These are phyloP conservation scores for Mycena floridula DNA, from an alignment of 768 basidiomycete species.

Conservation along the genomic window DNA sequence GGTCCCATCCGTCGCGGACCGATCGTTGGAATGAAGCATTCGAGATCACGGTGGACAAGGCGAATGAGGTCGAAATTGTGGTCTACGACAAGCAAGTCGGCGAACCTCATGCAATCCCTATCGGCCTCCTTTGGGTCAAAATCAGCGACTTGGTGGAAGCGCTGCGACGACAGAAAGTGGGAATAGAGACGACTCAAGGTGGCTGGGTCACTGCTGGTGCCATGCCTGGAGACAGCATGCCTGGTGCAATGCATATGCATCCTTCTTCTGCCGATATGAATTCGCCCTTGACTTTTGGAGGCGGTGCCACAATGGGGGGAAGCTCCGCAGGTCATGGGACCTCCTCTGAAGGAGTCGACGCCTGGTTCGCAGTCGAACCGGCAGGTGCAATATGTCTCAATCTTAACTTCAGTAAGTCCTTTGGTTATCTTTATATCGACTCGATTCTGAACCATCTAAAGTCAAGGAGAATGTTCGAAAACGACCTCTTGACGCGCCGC, in stretches of 20 bases:
- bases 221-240: conserved; percentile 59
- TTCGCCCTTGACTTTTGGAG: conserved; percentile 42
- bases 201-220: conserved; percentile 96
- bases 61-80: conserved; percentile 96
- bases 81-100: conserved; percentile 89
- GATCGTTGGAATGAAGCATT: conserved; percentile 99
- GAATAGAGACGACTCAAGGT: conserved; percentile 77
- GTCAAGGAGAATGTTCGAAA: conserved; percentile 98
- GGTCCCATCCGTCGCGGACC: conserved; percentile 87
- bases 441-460: conserved; percentile 25
- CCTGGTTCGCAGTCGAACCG: conserved; percentile 97
- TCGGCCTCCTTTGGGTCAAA: conserved; percentile 92
- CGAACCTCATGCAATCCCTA: conserved; percentile 77
- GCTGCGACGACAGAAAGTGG: conserved; percentile 85
- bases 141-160: conserved; percentile 94
- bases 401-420: conserved; percentile 82
- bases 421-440: conserved; percentile 4
- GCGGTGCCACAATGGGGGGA: conserved; percentile 35
- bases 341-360: conserved; percentile 78
- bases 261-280: conserved; percentile 37
- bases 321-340: conserved; percentile 13
- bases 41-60: conserved; percentile 94
- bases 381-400: conserved; percentile 88
- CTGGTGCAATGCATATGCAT: conserved; percentile 20
- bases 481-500: conserved; percentile 83